Base-by-base conservation (phyloP, 2,329 filamentous ascomycete species). In the Didymella sp. region DNA sequence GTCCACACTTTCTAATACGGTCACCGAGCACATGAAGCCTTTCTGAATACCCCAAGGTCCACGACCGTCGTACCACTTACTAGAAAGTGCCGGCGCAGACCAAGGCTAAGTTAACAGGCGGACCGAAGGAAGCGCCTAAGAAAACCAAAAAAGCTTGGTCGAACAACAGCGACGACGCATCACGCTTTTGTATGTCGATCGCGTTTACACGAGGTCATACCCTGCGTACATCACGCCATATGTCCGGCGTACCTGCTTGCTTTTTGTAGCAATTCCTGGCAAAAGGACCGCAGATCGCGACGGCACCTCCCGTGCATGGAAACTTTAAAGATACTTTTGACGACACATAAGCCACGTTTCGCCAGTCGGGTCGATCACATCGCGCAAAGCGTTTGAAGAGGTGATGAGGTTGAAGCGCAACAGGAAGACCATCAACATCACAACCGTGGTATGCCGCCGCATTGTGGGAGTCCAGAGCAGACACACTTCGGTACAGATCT, bases 221-320 rank as follows among this genome's bases (percentile, higher is more conserved):
- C 51, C 51, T 55, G 45, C 24, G 38, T n/a, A 9, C 27, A 31
- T 45, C 31, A 25, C 25, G 19, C 51, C 45, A 27, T 17, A 13
- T 33, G 37, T 30, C 25, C 45, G 51, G 51, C 3, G 44, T 17
- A 33, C 15, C 13, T 30, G 35, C 35, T 55, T 44, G 40, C 37
- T 49, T 49, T 43, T 55, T 19, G 37, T 27, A 25, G 17, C 25
- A 24, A 49, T 48, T 38, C 31, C 25, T 11, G 40, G 19, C 25
- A 37, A 15, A 38, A 41, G 38, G 21, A 24, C 51, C 40, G 51
- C 51, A 54, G 44, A 54, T 54, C 44, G 12, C 12, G 7, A 15
- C 51, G 44, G 51, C 19, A 54, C 37, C 19, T 55, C 31, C 46
- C 45, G 41, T 27, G 15, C 41, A 38, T 40, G 25, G 33, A 19